phyloP scores from a whole-genome alignment of 768 basidiomycete genomes.

The Kwoniella sp. region DNA sequence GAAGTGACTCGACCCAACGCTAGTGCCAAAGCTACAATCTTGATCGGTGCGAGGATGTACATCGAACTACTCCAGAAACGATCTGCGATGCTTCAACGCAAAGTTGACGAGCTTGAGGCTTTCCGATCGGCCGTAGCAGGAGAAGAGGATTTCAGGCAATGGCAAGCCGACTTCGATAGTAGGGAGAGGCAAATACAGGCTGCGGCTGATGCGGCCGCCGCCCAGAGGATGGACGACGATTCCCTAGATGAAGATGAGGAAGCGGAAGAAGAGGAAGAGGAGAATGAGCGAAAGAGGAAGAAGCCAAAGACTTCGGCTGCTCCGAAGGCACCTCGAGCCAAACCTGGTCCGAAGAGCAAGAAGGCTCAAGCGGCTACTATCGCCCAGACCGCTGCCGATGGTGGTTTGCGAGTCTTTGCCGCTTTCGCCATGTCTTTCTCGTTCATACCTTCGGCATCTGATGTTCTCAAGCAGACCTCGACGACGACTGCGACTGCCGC shows the following conservation, averaged over 20 bases:
- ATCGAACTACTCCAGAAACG: slow-evolving; percentile 49
- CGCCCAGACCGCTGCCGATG: slow-evolving; percentile 9
- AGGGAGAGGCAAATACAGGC: slow-evolving; percentile 32
- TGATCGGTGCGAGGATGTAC: slow-evolving; percentile 52
- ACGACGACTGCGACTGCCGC: slow-evolving; percentile 12
- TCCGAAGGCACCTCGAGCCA: slow-evolving; percentile 16
- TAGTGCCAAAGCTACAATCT: slow-evolving; percentile 52
- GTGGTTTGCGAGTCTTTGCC: slow-evolving; percentile 40
- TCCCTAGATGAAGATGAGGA: slow-evolving; percentile 24
- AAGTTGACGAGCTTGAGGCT: slow-evolving; percentile 42
- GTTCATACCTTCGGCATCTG: slow-evolving; percentile 45
- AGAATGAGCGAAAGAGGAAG: slow-evolving; percentile 39
- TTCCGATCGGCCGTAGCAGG: slow-evolving; percentile 40
- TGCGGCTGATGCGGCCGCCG: slow-evolving; percentile 12
- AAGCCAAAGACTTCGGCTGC: slow-evolving; percentile 19
- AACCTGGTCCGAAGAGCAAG: slow-evolving; percentile 21
- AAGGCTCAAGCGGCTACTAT: slow-evolving; percentile 18
- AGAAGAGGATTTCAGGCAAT: slow-evolving; percentile 30
- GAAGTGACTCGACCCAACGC: slow-evolving; percentile 52
- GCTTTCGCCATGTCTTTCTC: slow-evolving; percentile 51
- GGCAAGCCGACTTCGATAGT: slow-evolving; percentile 38
- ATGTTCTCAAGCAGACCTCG: slow-evolving; percentile 23
- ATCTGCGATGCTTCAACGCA: slow-evolving; percentile 36
- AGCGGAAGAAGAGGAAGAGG: slow-evolving; percentile 36
- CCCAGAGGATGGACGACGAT: slow-evolving; percentile 22